Evolutionary conservation across 2,329 filamentous ascomycete species (phyloP).

Genomic region (Fusarium odoratissimum): DNA sequence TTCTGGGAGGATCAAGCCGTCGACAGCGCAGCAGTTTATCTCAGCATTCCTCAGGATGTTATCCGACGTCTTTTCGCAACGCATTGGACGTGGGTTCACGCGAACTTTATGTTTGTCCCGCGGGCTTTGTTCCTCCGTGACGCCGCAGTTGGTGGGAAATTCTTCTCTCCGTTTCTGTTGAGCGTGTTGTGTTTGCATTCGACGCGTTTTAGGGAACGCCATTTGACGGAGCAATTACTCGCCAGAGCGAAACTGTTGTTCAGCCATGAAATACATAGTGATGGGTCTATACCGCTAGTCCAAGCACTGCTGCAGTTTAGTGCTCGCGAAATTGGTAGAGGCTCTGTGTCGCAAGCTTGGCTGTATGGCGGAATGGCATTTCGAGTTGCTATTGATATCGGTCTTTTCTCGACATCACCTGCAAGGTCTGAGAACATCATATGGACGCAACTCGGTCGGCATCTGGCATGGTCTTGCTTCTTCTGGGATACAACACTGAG

Average conservation of each 20-base stretch:
- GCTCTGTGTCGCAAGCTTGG: not conserved
- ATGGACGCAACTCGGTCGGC: not conserved
- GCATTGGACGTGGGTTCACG: constrained; percentile 5
- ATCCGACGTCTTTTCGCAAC: not conserved
- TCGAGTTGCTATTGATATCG: not conserved
- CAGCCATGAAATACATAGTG: not conserved
- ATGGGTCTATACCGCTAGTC: not conserved
- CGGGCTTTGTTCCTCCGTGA: not conserved
- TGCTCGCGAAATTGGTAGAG: not conserved
- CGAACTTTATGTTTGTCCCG: constrained; percentile 1
- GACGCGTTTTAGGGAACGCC: not conserved
- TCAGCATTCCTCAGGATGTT: not conserved
- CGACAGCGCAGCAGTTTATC: not conserved
- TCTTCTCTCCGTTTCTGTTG: not conserved
- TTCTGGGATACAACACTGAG: not conserved
- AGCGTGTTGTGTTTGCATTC: not conserved
- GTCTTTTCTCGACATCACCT: not conserved
- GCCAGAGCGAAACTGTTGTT: not conserved
- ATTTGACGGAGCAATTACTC: not conserved
- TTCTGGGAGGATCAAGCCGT: not conserved
- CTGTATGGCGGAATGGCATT: not conserved
- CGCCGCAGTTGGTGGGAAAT: not conserved
- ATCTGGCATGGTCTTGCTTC: constrained; percentile 2
- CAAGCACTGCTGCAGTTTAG: not conserved
- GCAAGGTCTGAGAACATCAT: accelerated